Base-by-base conservation (phyloP, 345 rosid genomes). In the Eucalyptus shirleyi region DNA sequence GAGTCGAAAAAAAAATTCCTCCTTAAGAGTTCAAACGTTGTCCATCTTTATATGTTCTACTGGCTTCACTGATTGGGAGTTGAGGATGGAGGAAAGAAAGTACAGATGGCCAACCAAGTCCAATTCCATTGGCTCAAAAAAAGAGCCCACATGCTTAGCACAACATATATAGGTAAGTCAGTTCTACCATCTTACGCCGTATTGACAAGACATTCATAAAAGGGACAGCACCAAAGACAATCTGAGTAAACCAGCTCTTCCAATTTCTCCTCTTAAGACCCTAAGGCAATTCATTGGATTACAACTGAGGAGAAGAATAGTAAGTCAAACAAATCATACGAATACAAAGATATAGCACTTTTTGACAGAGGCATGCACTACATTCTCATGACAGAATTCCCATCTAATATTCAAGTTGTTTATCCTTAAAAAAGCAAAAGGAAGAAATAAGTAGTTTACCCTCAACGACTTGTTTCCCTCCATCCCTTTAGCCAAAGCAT, bases 401-500 rank as follows among this genome's bases (percentile, higher is more conserved):
- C 83, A 77, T 77, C 15, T 34, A 30, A 50, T 67, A 86, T 19
- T 40, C 28, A 4, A 77, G 45, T 37, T 37, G 45, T 37, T 37
- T 37, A 37, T 37, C 83, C 83, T 23, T 88, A 90, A 88, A 51
- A 89, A 87, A 81, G 83, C 47, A 12, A 9, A 88, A 88, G 90
- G 37, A 55, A 72, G 88, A 26, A 80, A 89, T 56, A 50, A n/a
- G 42, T 40, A 53, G 67, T 86, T 65, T 94, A 97, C 99, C 95
- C 96, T 92, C 88, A 98, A 90, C 30, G 98, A 93, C 92, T 96
- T 96, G 95, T 98, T 96, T 90, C 95, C 95, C 94, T 95, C 97
- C 69, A 98, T 94, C 81, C 99, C 99, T 95, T 97, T 98, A 77
- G 98, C 94, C 92, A 98, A 94, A 90, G 98, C 97, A 93, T 98